Conservation (phyloP, 257 asterid species). For the Salvia hispanica region DNA sequence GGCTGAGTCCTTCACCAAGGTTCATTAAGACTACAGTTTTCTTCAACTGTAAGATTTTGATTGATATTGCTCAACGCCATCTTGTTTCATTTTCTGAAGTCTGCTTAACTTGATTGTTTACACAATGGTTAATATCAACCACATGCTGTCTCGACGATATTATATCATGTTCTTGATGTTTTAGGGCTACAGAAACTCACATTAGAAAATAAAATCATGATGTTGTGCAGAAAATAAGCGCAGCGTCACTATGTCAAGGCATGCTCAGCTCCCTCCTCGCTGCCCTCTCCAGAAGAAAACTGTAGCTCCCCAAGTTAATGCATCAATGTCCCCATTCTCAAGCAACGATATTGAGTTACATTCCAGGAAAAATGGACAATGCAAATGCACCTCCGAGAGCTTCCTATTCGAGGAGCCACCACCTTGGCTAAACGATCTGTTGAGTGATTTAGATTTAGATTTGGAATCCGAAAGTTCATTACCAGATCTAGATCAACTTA, state of each 20-base stretch:
- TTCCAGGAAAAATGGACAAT: conserved; percentile 35
- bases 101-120: background rate
- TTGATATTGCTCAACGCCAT: background rate
- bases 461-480: conserved; percentile 40
- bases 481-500: conserved; percentile 39
- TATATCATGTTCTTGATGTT: conserved; percentile 24
- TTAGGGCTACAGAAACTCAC: conserved; percentile 29
- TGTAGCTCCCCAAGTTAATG: conserved; percentile 30
- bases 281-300: conserved; percentile 78
- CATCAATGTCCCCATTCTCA: conserved; percentile 34
- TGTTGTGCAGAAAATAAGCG: conserved; percentile 41
- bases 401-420: conserved; percentile 60
- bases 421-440: conserved; percentile 69
- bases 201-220: conserved; percentile 28
- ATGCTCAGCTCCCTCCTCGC: conserved; percentile 86
- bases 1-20: background rate
- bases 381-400: conserved; percentile 49
- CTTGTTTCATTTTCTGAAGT: background rate
- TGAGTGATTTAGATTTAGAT: conserved; percentile 49
- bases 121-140: background rate
- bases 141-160: conserved; percentile 22
- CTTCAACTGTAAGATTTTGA: background rate
- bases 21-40: background rate
- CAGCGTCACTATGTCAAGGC: conserved; percentile 59
- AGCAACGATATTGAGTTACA: conserved; percentile 36